phyloP scores from a whole-genome alignment of 768 basidiomycete genomes.

The Amanita polypyramis region DNA sequence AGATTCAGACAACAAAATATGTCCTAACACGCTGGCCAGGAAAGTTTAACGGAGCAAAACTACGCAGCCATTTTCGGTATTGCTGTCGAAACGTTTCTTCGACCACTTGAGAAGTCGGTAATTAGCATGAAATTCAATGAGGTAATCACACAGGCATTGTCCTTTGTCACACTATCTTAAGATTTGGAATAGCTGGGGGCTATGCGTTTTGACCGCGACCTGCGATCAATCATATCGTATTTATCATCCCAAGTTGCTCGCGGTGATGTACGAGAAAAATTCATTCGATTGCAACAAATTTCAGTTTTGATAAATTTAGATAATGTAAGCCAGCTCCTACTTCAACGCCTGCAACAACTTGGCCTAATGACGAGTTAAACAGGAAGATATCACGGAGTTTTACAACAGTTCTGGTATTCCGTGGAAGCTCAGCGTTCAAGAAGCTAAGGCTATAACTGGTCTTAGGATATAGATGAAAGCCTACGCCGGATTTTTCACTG shows the following conservation, averaged over 20 bases:
- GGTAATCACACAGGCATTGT: conserved; percentile 26
- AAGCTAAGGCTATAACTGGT: conserved; percentile 60
- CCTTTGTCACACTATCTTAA: not conserved
- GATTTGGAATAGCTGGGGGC: conserved; percentile 66
- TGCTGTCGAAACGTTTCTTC: conserved; percentile 77
- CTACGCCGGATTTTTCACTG: too few species aligned
- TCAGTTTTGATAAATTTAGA: conserved; percentile 88
- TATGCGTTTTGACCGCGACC: conserved; percentile 88
- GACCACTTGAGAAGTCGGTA: conserved; percentile 91
- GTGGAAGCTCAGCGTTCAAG: conserved; percentile 73
- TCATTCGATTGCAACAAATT: conserved; percentile 85
- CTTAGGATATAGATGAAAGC: conserved; percentile 32
- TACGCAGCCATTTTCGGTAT: conserved; percentile 81
- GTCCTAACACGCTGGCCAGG: conserved; percentile 30
- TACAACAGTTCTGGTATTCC: conserved; percentile 88
- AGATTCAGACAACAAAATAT: not conserved
- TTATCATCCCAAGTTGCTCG: conserved; percentile 83
- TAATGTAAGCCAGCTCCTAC: conserved; percentile 32
- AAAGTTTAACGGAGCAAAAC: conserved; percentile 79
- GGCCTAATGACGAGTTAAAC: conserved; percentile 35
- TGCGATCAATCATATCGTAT: conserved; percentile 74
- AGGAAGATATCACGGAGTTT: conserved; percentile 92
- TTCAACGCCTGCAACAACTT: conserved; percentile 1
- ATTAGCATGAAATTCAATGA: conserved; percentile 79
- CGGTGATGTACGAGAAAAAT: conserved; percentile 88